These are phyloP conservation scores for Cladosporium sp. DNA, from an alignment of 2,329 filamentous ascomycete genomes.

Conservation along the genomic window DNA sequence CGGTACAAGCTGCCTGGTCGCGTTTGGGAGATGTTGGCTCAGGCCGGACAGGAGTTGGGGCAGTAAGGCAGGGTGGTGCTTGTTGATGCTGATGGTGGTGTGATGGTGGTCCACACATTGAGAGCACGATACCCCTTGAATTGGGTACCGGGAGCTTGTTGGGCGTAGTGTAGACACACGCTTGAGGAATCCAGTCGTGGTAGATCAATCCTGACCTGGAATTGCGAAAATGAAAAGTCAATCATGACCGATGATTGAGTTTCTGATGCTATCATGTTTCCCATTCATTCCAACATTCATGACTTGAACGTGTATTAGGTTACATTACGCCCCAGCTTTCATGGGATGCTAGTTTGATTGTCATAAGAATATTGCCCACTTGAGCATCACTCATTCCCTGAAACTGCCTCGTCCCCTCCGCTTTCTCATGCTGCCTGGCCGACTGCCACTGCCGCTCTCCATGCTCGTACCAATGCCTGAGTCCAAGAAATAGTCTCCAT, in stretches of 20 bases:
- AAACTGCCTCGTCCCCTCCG: conserved; percentile 27
- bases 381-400: background rate
- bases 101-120: background rate
- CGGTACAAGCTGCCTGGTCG: conserved; percentile 85
- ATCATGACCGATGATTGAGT: background rate
- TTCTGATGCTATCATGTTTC: background rate
- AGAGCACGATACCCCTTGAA: background rate
- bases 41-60: conserved; percentile 68
- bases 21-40: conserved; percentile 84
- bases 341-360: background rate
- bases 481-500: conserved; percentile 46
- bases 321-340: background rate
- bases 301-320: background rate
- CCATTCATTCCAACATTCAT: background rate
- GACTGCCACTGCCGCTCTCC: conserved; percentile 39
- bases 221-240: background rate
- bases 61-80: background rate
- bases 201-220: background rate
- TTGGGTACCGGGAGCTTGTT: background rate
- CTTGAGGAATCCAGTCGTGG: background rate
- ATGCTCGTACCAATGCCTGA: conserved; percentile 52
- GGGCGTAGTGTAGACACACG: background rate
- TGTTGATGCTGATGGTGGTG: background rate
- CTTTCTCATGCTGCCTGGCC: conserved; percentile 33
- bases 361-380: background rate